These are phyloP conservation scores for Hypoxylon rickii DNA, from an alignment of 495 filamentous ascomycete genomes.

Conservation along the genomic window DNA sequence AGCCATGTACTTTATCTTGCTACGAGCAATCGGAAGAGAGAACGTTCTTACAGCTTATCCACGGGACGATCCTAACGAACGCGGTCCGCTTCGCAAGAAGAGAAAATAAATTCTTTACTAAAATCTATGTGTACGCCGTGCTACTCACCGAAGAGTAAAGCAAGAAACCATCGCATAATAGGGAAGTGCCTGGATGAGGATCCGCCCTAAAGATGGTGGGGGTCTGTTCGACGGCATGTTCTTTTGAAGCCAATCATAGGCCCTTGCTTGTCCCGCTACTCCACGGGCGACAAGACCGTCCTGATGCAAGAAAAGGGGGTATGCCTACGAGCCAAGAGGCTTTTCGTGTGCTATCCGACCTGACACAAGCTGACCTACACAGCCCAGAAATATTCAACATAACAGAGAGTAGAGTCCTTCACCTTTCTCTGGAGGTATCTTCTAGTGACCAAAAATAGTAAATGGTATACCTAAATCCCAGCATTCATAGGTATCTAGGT, in stretches of 20 bases:
- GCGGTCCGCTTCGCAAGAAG: neutral
- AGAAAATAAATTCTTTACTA: neutral
- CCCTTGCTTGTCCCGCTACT: constrained; percentile 7
- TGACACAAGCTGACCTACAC: constrained; percentile 10
- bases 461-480: too few species aligned
- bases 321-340: too few species aligned
- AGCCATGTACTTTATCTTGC: neutral
- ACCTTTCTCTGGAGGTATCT: too few species aligned
- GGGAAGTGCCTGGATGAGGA: constrained; percentile 18
- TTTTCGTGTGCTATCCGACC: constrained; percentile 9
- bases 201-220: constrained; percentile 26
- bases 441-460: too few species aligned
- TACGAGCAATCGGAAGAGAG: neutral
- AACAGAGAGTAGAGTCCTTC: too few species aligned
- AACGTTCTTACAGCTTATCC: neutral
- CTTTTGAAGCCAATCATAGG: constrained; percentile 19
- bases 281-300: constrained; percentile 20
- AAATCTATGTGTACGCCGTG: neutral
- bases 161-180: constrained; percentile 12
- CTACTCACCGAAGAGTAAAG: neutral
- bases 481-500: too few species aligned
- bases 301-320: constrained; percentile 35
- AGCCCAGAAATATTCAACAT: too few species aligned
- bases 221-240: constrained; percentile 27
- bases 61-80: neutral